Conservation (phyloP, 805 yeast species). For the Yamadazyma philogaea region DNA sequence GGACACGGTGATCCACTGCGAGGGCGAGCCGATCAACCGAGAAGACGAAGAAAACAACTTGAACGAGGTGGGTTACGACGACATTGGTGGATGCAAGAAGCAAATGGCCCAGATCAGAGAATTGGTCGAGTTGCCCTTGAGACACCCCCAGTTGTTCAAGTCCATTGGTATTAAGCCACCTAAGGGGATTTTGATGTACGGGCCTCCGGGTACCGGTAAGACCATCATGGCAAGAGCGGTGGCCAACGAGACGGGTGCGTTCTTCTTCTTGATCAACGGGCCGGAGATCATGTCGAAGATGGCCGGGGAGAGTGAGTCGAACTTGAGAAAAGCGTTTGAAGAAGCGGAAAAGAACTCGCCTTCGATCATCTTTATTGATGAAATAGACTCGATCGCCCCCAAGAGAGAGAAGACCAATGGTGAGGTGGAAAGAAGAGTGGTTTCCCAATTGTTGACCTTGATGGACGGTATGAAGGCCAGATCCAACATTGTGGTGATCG, state of each 20-base stretch:
- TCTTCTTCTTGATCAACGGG: conserved; percentile 96
- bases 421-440: conserved; percentile 99
- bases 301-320: conserved; percentile 99
- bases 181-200: conserved; percentile 95
- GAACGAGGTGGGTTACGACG: conserved; percentile 97
- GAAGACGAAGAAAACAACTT: conserved; percentile 97
- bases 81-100: conserved; percentile 98
- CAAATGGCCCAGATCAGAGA: conserved; percentile 99
- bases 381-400: conserved; percentile 98
- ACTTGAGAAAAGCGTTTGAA: conserved; percentile 95
- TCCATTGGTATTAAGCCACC: conserved; percentile 99
- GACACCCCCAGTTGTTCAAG: conserved; percentile 98
- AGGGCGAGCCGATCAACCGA: conserved; percentile 97
- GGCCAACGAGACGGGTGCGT: conserved; percentile 98
- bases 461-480: conserved; percentile 99
- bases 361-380: conserved; percentile 95
- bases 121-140: conserved; percentile 93
- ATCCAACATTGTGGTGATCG: conserved; percentile 95
- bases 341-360: conserved; percentile 99
- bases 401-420: conserved; percentile 99
- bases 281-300: conserved; percentile 99
- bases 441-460: conserved; percentile 91
- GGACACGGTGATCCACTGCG: conserved; percentile 96
- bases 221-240: conserved; percentile 99
- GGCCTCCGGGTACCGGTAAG: conserved; percentile 99